phyloP scores from a whole-genome alignment of 2,329 filamentous ascomycete genomes.

The Monilinia vaccinii-corymbosi region DNA sequence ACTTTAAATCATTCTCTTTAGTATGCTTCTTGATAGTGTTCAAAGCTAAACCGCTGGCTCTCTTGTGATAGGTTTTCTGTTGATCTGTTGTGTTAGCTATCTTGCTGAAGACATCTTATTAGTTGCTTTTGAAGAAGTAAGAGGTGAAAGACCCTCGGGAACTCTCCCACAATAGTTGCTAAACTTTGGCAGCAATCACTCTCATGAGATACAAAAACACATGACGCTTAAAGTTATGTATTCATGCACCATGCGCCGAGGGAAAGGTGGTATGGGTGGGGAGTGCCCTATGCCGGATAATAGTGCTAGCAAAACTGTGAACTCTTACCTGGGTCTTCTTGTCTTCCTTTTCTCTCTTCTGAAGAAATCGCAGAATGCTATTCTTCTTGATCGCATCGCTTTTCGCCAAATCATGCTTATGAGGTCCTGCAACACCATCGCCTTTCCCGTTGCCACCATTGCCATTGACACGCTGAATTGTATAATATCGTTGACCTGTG shows the following conservation, averaged over 20 bases:
- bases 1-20: constrained; percentile 61
- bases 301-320: not conserved
- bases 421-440: constrained; percentile 60
- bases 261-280: too few relatives aligned
- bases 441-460: constrained; percentile 65
- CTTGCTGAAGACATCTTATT: constrained; percentile 34
- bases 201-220: not conserved
- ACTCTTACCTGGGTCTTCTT: constrained; percentile 50
- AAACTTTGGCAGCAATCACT: not conserved
- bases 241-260: not conserved
- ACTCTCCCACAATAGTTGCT: not conserved
- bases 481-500: constrained; percentile 53
- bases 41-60: constrained; percentile 61
- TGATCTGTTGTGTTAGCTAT: constrained; percentile 34
- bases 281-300: not conserved
- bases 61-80: constrained; percentile 63
- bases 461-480: constrained; percentile 68
- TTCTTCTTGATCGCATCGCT: constrained; percentile 78
- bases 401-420: constrained; percentile 63
- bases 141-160: not conserved
- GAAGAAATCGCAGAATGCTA: constrained; percentile 57
- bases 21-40: constrained; percentile 60
- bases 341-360: constrained; percentile 55
- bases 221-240: not conserved
- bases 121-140: not conserved